phyloP scores from a whole-genome alignment of 1,284 basidiomycete genomes.

The Malassezia sp. region DNA sequence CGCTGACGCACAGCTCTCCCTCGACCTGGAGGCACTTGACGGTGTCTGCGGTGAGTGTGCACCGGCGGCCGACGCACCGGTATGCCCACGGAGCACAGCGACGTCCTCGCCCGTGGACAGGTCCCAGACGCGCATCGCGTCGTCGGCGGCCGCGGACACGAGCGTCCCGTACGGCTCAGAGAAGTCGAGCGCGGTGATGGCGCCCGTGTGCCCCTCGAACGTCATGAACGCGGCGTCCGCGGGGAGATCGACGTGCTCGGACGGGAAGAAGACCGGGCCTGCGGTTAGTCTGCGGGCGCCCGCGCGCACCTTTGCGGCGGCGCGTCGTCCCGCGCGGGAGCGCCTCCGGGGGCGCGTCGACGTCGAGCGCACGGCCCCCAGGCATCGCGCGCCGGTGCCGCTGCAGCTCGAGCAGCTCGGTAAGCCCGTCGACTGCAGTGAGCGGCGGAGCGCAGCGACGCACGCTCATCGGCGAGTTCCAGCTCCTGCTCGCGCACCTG shows the following conservation, averaged over 20 bases:
- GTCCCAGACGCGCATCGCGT: conserved; percentile 70
- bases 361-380: conserved; percentile 34
- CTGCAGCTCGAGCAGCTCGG: conserved; percentile 36
- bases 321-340: conserved; percentile 20
- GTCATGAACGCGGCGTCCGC: conserved; percentile 94
- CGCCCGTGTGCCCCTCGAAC: conserved; percentile 64
- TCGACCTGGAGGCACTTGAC: conserved; percentile 91
- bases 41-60: too few species aligned
- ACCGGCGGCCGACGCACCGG: too few species aligned
- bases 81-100: conserved; percentile 37
- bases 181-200: conserved; percentile 82
- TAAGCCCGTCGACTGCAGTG: conserved; percentile 22
- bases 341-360: conserved; percentile 18
- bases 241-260: conserved; percentile 91
- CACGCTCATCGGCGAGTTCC: conserved; percentile 69
- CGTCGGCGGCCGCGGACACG: conserved; percentile 60
- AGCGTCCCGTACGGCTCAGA: conserved; percentile 91
- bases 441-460: background rate
- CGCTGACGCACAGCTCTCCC: conserved; percentile 78
- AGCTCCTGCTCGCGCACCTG: conserved; percentile 86
- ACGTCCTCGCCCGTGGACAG: conserved; percentile 54
- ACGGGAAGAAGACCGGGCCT: conserved; percentile 84
- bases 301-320: conserved; percentile 28
- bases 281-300: too few species aligned
- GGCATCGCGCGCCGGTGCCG: conserved; percentile 40